Base-by-base conservation (phyloP, 768 basidiomycete species). In the Boletus pseudo-olivaceus region DNA sequence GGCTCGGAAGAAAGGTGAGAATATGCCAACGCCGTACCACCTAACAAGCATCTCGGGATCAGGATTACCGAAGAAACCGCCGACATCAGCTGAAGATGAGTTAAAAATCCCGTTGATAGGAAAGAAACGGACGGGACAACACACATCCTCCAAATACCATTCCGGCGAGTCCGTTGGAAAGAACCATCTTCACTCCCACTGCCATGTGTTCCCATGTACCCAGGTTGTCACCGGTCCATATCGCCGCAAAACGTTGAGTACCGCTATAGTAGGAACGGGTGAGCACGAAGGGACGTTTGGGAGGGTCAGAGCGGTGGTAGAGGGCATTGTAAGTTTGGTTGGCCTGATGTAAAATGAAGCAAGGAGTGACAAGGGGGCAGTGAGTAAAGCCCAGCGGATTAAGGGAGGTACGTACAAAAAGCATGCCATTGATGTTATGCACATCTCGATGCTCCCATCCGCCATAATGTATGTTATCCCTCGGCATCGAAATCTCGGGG, bases 171-270 rank as follows among this genome's bases (percentile, higher is more conserved):
- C 86, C 85, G 63, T 91, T 88, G 11, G 91, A 79, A 33, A 99
- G 76, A 2, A 95, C 85, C 89, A 99, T 98, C 69, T 95, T 90
- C 55, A 96, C 78, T 14, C 93, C 92, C 17, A 91, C 90, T 10
- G 83, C 83, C 84, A 99, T 94, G 66, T 99, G 97, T 54, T 94
- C 93, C 97, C 97, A 99, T 1, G 91, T 93, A 17, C 96, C 93
- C 27, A 96, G 76, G 70, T 98, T 98, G 72, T 99, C 97, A 17
- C 97, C 97, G 8, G 96, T 98, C 97, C 97, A 99, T 81, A 97
- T 93, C 5, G 97, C 95, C 35, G 95, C 92, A 62, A 90, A 93
- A 20, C 94, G 85, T 69, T 98, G 97, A 27, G 95, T 93, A 4
- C 97, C 97, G 1, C 95, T 90, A 53, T 80, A 98, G 83, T 97